These are phyloP conservation scores for Phytophthora capsici DNA, from an alignment of 352 stramenopile genomes.

Conservation along the genomic window DNA sequence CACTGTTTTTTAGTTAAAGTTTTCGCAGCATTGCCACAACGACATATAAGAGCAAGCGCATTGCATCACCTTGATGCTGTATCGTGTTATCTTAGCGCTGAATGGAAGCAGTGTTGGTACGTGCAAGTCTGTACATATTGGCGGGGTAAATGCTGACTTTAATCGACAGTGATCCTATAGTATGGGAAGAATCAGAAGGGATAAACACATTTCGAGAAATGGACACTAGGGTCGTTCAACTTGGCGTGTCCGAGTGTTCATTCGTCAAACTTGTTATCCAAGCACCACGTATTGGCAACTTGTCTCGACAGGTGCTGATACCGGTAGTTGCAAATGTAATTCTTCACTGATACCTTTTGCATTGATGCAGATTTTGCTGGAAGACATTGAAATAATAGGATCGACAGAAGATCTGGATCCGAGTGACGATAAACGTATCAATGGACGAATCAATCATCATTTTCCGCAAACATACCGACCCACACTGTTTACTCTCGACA, in stretches of 20 bases:
- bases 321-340: no score
- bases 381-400: constrained; percentile 41
- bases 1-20: constrained; percentile 24
- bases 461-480: constrained; percentile 4
- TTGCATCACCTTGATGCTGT: constrained; percentile 24
- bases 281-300: constrained; percentile 1
- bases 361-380: constrained; percentile 27
- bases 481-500: neutral
- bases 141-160: neutral
- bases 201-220: constrained; percentile 2
- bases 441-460: neutral
- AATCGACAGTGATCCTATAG: constrained; percentile 12
- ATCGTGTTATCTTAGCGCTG: constrained; percentile 41
- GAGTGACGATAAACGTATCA: neutral
- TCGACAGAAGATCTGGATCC: neutral
- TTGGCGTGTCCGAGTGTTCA: constrained; percentile 26
- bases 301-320: constrained; percentile 29
- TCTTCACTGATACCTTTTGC: no score
- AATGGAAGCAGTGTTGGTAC: constrained; percentile 38
- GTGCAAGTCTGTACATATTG: neutral
- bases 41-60: neutral
- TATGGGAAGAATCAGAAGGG: constrained; percentile 7
- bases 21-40: constrained; percentile 21
- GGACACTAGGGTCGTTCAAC: constrained; percentile 14
- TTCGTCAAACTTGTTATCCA: constrained; percentile 48